These are phyloP conservation scores for Metschnikowia lachancei DNA, from an alignment of 805 yeast genomes.

Conservation along the genomic window DNA sequence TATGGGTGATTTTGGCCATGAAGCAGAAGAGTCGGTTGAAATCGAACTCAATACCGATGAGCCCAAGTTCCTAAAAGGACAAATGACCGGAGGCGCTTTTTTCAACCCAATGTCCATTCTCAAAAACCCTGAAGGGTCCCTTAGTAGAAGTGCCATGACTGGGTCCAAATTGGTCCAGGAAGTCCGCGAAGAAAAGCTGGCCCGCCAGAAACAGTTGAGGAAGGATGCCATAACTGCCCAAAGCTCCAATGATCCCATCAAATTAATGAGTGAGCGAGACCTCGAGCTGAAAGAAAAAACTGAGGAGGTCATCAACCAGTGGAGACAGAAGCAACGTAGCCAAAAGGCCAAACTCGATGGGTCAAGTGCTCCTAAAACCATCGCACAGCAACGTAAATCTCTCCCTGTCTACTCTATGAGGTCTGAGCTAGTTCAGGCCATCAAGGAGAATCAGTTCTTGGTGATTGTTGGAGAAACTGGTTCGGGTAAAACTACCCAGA, in stretches of 20 bases:
- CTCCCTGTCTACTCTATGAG: slow-evolving; percentile 74
- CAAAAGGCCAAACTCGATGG: slow-evolving; percentile 9
- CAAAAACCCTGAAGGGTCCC: slow-evolving; percentile 74
- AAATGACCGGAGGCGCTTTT: slow-evolving; percentile 37
- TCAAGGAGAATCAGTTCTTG: slow-evolving; percentile 75
- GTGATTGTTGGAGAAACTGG: slow-evolving; percentile 92
- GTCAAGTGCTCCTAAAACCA: neutral
- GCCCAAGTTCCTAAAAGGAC: slow-evolving; percentile 71
- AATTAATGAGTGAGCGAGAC: slow-evolving; percentile 9
- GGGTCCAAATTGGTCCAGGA: slow-evolving; percentile 71
- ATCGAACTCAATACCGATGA: slow-evolving; percentile 67
- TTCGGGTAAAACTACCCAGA: slow-evolving; percentile 48
- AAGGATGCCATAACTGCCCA: slow-evolving; percentile 21
- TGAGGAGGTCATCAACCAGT: slow-evolving; percentile 15
- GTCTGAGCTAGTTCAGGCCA: slow-evolving; percentile 53
- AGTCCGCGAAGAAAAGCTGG: slow-evolving; percentile 56
- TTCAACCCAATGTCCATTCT: slow-evolving; percentile 54
- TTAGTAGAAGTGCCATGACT: slow-evolving; percentile 68
- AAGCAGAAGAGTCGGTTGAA: slow-evolving; percentile 53
- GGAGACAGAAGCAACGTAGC: slow-evolving; percentile 18
- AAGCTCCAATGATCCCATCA: slow-evolving; percentile 13
- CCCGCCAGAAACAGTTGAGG: slow-evolving; percentile 49
- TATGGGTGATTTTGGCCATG: slow-evolving; percentile 23
- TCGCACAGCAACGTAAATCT: slow-evolving; percentile 43
- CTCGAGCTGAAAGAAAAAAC: slow-evolving; percentile 10